Conservation (phyloP, 2,329 filamentous ascomycete species). For the Chalaropsis ovoidea region DNA sequence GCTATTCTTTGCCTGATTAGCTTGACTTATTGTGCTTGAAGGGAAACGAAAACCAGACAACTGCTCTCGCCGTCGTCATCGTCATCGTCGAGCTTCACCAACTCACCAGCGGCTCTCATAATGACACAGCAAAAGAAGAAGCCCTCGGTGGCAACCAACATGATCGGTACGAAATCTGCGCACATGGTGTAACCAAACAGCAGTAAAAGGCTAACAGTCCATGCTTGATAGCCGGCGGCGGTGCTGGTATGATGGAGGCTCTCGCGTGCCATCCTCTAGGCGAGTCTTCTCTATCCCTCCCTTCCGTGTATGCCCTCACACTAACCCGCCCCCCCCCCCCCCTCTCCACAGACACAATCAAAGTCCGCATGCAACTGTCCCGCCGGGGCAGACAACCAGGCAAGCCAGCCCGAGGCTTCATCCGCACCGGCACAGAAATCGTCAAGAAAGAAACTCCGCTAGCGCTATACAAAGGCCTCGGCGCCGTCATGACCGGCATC, state of each 20-base stretch:
- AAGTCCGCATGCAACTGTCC: slow-evolving; percentile 98
- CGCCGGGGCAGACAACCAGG: slow-evolving; percentile 72
- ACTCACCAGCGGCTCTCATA: slow-evolving; percentile 21
- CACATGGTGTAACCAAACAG: slow-evolving; percentile 5
- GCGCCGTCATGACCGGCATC: slow-evolving; percentile 90
- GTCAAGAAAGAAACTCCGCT: slow-evolving; percentile 82
- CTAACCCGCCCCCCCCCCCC: slow-evolving; percentile 15
- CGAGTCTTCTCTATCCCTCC: slow-evolving; percentile 36
- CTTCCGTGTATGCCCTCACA: slow-evolving; percentile 20
- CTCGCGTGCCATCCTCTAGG: slow-evolving; percentile 88
- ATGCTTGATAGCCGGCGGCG: slow-evolving; percentile 66
- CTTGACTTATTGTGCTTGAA: too few species aligned
- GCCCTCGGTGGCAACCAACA: slow-evolving; percentile 79
- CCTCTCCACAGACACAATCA: slow-evolving; percentile 65
- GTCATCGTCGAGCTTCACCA: neutral
- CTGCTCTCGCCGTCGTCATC: neutral
- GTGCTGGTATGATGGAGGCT: slow-evolving; percentile 98
- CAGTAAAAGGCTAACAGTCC: slow-evolving; percentile 40
- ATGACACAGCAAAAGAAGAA: slow-evolving; percentile 42
- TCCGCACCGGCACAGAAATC: slow-evolving; percentile 77
- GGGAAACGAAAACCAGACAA: neutral
- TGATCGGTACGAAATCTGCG: slow-evolving; percentile 65
- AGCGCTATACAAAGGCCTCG: slow-evolving; percentile 95
- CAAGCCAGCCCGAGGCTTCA: slow-evolving; percentile 75
- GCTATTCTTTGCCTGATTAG: slow-evolving; percentile 1